Evolutionary conservation across 2,329 filamentous ascomycete species (phyloP).

Genomic region (Amauroascus verrucosus): DNA sequence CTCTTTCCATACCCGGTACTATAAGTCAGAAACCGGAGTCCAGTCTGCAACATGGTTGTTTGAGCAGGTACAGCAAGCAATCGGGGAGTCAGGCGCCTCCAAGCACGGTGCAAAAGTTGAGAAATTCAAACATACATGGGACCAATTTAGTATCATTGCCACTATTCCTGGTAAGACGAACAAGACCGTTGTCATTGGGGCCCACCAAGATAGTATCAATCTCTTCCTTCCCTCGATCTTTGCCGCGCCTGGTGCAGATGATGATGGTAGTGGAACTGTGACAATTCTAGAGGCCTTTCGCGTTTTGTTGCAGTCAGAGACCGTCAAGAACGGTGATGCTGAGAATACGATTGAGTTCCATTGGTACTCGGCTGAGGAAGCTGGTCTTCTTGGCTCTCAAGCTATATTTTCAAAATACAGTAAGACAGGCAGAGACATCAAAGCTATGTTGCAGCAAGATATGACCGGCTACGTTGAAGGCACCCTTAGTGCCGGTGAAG

Average conservation of each 20-base stretch:
- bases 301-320: conserved; percentile 62
- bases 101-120: conserved; percentile 54
- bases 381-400: conserved; percentile 75
- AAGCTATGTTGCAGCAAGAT: conserved; percentile 96
- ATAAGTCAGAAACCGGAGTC: conserved; percentile 52
- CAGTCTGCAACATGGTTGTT: conserved; percentile 85
- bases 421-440: conserved; percentile 61
- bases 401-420: conserved; percentile 79
- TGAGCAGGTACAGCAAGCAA: conserved; percentile 59
- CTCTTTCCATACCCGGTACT: conserved; percentile 50
- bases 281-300: conserved; percentile 90
- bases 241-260: conserved; percentile 84
- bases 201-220: conserved; percentile 94
- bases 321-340: conserved; percentile 59
- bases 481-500: conserved; percentile 69
- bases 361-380: conserved; percentile 90
- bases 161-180: conserved; percentile 78
- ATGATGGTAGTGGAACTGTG: conserved; percentile 85
- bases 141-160: conserved; percentile 83
- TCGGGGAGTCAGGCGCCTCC: conserved; percentile 57
- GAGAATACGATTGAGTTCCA: conserved; percentile 91
- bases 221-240: conserved; percentile 61
- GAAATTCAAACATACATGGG: conserved; percentile 74
- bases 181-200: conserved; percentile 77
- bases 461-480: conserved; percentile 91